These are phyloP conservation scores for Persicaria tinctoria DNA, from an alignment of 148 eudicot species.

Conservation along the genomic window DNA sequence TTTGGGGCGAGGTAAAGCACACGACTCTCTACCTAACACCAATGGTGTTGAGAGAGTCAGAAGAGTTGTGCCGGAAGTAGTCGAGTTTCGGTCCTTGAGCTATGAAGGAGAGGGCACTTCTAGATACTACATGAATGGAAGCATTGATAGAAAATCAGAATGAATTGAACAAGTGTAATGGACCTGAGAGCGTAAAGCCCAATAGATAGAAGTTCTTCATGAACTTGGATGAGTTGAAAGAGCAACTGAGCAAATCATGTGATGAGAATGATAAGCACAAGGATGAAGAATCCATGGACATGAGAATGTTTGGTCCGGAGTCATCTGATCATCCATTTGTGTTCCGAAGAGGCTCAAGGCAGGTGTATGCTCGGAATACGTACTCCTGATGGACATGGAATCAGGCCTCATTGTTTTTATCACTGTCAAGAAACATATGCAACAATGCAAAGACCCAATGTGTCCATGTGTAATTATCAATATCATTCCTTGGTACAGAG, in stretches of 20 bases:
- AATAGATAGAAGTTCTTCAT: conserved; percentile 60
- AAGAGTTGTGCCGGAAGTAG: conserved; percentile 28
- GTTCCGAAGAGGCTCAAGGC: conserved; percentile 24
- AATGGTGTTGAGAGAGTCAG: conserved; percentile 16
- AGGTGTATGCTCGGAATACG: conserved; percentile 16
- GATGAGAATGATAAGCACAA: conserved; percentile 34
- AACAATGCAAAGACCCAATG: conserved; percentile 22
- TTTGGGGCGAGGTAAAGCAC: too few relatives aligned
- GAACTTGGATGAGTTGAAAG: conserved; percentile 78
- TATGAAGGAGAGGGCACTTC: conserved; percentile 45
- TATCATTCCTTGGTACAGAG: conserved; percentile 28
- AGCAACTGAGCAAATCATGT: conserved; percentile 51
- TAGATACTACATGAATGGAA: conserved; percentile 19
- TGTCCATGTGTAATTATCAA: conserved; percentile 14
- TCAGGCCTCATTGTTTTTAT: conserved; percentile 31
- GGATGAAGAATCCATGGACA: conserved; percentile 38
- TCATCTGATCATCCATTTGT: conserved; percentile 35
- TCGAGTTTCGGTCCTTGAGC: conserved; percentile 30
- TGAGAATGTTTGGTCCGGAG: conserved; percentile 29
- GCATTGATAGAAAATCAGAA: conserved; percentile 22
- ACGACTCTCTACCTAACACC: too few relatives aligned
- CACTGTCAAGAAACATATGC: conserved; percentile 40
- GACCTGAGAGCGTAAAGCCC: conserved; percentile 41
- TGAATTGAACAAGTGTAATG: conserved; percentile 24
- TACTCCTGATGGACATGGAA: conserved; percentile 23